Evolutionary conservation across 2,329 filamentous ascomycete species (phyloP).

Genomic region (Coccinonectria pachysandricola): DNA sequence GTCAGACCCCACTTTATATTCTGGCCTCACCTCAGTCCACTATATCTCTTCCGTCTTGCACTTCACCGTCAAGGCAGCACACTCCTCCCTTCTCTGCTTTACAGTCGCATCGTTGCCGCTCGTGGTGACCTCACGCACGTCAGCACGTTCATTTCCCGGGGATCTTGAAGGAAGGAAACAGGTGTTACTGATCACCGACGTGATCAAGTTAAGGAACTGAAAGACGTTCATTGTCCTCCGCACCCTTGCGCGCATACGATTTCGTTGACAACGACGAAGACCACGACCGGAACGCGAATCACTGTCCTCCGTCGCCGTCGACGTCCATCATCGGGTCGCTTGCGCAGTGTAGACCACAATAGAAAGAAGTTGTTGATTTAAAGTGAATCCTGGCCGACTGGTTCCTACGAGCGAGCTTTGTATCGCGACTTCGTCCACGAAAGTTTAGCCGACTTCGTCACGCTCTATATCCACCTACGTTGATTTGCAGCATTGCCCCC

Average conservation of each 20-base stretch:
- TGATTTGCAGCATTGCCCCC: constrained; percentile 14
- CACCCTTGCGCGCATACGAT: constrained; percentile 25
- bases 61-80: constrained; percentile 5
- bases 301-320: constrained; percentile 20
- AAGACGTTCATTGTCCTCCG: constrained; percentile 30
- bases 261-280: constrained; percentile 25
- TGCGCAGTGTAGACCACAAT: constrained; percentile 30
- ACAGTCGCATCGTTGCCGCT: constrained; percentile 7
- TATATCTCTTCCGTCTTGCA: constrained; percentile 11
- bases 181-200: too few relatives aligned
- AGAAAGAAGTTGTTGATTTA: constrained; percentile 24
- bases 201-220: constrained; percentile 31
- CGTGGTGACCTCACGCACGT: too few relatives aligned
- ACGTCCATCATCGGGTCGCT: constrained; percentile 23
- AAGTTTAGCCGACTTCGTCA: constrained; percentile 2
- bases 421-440: constrained; percentile 3
- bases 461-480: constrained; percentile 3
- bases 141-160: too few relatives aligned
- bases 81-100: constrained; percentile 6
- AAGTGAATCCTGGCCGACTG: constrained; percentile 12
- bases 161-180: constrained; percentile 10
- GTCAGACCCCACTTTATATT: constrained; percentile 22
- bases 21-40: constrained; percentile 14
- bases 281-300: constrained; percentile 25
- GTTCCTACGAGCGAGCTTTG: constrained; percentile 8